Evolutionary conservation across 2,329 filamentous ascomycete species (phyloP).

Genomic region (Colletotrichum sp.): DNA sequence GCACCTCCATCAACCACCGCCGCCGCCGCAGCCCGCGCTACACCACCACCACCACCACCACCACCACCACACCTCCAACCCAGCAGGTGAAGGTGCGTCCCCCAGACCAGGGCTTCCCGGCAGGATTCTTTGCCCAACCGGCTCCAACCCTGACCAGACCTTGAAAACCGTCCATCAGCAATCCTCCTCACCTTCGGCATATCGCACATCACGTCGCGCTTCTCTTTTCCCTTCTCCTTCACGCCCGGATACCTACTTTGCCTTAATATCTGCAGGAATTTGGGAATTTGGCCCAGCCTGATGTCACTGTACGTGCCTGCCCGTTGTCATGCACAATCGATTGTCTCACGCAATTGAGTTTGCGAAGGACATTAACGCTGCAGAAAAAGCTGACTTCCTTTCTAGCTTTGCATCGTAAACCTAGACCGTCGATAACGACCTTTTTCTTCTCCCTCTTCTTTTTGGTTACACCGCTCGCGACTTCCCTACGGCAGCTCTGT

Average conservation of each 20-base stretch:
- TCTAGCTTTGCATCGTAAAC: constrained; percentile 16
- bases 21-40: neutral
- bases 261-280: constrained; percentile 6
- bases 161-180: constrained; percentile 5
- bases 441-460: neutral
- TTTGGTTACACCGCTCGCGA: neutral
- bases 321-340: neutral
- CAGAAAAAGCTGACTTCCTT: neutral
- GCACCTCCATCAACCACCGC: neutral
- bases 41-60: neutral
- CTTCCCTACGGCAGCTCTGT: neutral
- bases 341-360: neutral
- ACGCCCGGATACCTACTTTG: neutral
- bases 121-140: constrained; percentile 3
- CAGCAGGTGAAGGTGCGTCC: neutral
- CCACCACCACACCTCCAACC: neutral
- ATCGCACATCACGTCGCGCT: constrained; percentile 8
- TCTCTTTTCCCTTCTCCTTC: neutral
- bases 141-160: constrained; percentile 14
- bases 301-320: constrained; percentile 19
- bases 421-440: neutral
- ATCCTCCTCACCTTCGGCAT: constrained; percentile 12
- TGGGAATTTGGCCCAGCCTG: neutral
- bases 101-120: constrained; percentile 14
- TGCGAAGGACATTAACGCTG: neutral